These are phyloP conservation scores for Xylaria sp. DNA, from an alignment of 495 filamentous ascomycete genomes.

Conservation along the genomic window DNA sequence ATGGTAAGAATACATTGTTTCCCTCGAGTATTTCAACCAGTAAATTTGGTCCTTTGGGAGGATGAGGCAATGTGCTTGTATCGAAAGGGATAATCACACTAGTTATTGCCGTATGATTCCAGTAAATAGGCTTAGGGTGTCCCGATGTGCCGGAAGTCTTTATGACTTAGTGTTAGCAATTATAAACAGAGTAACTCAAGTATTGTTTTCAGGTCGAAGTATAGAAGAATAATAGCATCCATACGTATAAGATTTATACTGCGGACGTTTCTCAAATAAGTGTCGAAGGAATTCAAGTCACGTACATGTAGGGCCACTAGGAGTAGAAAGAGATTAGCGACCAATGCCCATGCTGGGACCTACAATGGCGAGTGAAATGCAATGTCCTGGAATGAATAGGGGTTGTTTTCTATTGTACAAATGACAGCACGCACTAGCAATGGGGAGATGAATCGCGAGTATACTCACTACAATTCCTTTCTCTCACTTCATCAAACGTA, in stretches of 20 bases:
- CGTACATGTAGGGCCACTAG: slow-evolving; percentile 26
- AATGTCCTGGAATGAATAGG: neutral
- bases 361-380: neutral
- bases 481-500: slow-evolving; percentile 34
- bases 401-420: neutral
- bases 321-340: slow-evolving; percentile 1
- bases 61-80: slow-evolving; percentile 30
- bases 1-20: slow-evolving; percentile 21
- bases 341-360: neutral
- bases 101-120: slow-evolving; percentile 37
- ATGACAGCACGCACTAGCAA: neutral
- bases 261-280: neutral
- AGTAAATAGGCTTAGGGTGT: slow-evolving; percentile 41
- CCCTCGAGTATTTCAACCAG: slow-evolving; percentile 18
- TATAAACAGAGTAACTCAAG: neutral
- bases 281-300: neutral
- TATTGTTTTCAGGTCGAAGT: neutral
- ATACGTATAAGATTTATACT: neutral
- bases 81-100: slow-evolving; percentile 33
- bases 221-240: neutral
- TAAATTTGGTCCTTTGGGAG: slow-evolving; percentile 29
- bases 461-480: slow-evolving; percentile 30
- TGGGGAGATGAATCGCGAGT: neutral
- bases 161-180: neutral
- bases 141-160: slow-evolving; percentile 31